Evolutionary conservation across 179 eudicot genomes (phyloP), one percentile per base, ranked within the genome.

Genomic region (Camellia oleifera): DNA sequence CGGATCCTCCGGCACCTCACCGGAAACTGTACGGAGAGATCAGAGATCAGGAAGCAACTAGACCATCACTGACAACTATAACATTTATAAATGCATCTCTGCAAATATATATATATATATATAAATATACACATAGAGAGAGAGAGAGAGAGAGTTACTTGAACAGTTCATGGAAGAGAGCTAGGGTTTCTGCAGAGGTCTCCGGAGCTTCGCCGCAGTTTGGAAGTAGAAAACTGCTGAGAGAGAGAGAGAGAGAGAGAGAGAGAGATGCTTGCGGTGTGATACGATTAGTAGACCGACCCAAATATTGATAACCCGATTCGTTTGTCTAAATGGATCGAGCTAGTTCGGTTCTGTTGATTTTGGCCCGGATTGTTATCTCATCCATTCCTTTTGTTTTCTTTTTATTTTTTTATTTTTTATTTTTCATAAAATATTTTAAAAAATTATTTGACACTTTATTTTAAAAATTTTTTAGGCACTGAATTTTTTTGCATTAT

Each of bases 1-100:
- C 32, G 99, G 97, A 56, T 94, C 97, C 79, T 92, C 99, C 89
- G 99, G 99, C 18, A 90, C 87, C 80, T 96, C 99, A 40, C 99
- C 99, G 85, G 99, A 96, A 72, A 96, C 99, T 96, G 93, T 74
- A 57, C n/a, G 62, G 73, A 7, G 71, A 14, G 23, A 56, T 45
- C 70, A 69, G 23, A 79, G 74, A 58, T 75, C 81, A 74, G 78
- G 14, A 6, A 56, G n/a, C 17, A 68, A 48, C 9, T 45, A 18
- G 20, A 78, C 71, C 17, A 1, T 65, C 12, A 44, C 12, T 32
- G 32, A 66, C 78, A 12, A 9, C 54, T 12, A 60, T n/a, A 48
- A 0, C 54, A 40, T 40, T 32, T 69, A 44, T 15, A 9, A 6
- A 62, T 6, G 17, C 13, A 26, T 44, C 32, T 26, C 32, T 26